phyloP scores from a whole-genome alignment of 2,329 filamentous ascomycete genomes.

The Ceratocystis alfenasii region DNA sequence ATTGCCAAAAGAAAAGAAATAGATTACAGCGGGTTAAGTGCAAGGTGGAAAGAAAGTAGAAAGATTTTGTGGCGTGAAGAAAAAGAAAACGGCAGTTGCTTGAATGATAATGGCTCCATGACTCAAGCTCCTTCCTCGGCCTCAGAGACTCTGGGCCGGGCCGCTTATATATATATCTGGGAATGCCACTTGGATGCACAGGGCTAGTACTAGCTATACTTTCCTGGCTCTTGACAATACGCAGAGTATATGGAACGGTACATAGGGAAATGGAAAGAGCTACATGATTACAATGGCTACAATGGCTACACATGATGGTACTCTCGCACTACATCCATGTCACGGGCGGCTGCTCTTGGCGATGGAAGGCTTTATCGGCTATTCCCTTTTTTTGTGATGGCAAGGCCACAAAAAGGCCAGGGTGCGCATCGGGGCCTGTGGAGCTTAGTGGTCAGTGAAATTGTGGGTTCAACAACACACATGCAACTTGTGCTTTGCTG shows the following conservation, averaged over 20 bases:
- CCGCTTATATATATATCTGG: neutral
- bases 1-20: neutral
- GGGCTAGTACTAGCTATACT: neutral
- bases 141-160: neutral
- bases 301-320: neutral
- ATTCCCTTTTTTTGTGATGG: neutral
- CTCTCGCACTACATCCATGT: neutral
- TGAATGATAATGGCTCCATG: neutral
- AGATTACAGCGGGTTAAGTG: neutral
- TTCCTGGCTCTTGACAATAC: neutral
- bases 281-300: neutral
- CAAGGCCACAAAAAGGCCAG: neutral
- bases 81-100: conserved; percentile 2
- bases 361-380: neutral
- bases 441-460: neutral
- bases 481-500: neutral
- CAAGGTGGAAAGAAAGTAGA: neutral
- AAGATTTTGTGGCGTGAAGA: neutral
- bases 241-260: no score
- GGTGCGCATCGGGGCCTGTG: neutral
- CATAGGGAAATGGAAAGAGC: no score
- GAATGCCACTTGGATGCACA: neutral
- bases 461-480: neutral
- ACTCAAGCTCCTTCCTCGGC: neutral
- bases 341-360: neutral